phyloP scores from a whole-genome alignment of 2,329 filamentous ascomycete species.

The Paramyrothecium roridum region DNA sequence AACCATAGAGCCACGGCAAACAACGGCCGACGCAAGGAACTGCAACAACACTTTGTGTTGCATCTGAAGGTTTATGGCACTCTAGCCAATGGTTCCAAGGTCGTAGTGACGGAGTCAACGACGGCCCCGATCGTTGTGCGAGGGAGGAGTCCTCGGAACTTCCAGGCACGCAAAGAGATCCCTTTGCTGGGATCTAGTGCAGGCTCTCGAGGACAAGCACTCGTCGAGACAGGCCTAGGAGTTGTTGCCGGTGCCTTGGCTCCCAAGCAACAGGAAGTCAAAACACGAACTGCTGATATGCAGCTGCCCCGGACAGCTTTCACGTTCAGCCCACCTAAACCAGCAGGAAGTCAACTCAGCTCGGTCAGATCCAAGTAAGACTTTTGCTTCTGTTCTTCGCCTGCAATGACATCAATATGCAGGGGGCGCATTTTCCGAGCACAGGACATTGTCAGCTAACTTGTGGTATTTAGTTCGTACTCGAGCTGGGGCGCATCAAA shows the following conservation, averaged over 20 bases:
- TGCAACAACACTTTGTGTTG: slow-evolving; percentile 94
- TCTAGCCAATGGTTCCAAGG: slow-evolving; percentile 77
- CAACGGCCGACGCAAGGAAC: slow-evolving; percentile 88
- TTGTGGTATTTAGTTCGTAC: slow-evolving; percentile 45
- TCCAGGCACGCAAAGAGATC: slow-evolving; percentile 90
- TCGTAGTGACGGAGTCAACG: slow-evolving; percentile 76
- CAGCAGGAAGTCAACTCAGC: slow-evolving; percentile 49
- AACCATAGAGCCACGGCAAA: slow-evolving; percentile 78
- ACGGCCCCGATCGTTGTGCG: slow-evolving; percentile 93
- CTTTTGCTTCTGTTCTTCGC: slow-evolving; percentile 11
- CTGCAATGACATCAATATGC: not conserved
- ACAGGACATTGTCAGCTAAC: slow-evolving; percentile 19
- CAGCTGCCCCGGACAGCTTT: slow-evolving; percentile 56
- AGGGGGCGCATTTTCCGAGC: not conserved
- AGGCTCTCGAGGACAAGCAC: slow-evolving; percentile 72
- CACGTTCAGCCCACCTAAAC: slow-evolving; percentile 55
- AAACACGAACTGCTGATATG: slow-evolving; percentile 47
- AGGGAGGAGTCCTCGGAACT: slow-evolving; percentile 89
- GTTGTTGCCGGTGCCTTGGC: slow-evolving; percentile 56
- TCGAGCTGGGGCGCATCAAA: slow-evolving; percentile 50
- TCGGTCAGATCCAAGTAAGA: slow-evolving; percentile 57
- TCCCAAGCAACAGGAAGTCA: slow-evolving; percentile 52
- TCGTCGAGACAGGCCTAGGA: slow-evolving; percentile 60
- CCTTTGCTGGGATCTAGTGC: slow-evolving; percentile 77
- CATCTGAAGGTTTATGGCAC: slow-evolving; percentile 84